These are phyloP conservation scores for Silene vulgaris DNA, from an alignment of 179 eudicot genomes.

Conservation along the genomic window DNA sequence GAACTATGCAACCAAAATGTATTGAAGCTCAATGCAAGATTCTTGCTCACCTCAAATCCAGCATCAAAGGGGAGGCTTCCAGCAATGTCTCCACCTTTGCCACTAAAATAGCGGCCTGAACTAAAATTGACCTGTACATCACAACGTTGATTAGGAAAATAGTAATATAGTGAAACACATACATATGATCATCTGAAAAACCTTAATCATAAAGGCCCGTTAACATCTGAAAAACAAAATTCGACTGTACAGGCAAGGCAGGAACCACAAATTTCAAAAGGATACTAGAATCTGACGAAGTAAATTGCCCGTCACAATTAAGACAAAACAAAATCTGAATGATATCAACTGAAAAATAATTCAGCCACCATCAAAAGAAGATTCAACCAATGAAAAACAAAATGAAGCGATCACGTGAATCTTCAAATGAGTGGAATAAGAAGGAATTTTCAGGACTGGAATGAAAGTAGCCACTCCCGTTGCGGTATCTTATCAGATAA, in stretches of 20 bases:
- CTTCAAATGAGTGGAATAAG: neutral
- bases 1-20: neutral
- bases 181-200: neutral
- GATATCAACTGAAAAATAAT: neutral
- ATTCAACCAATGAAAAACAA: neutral
- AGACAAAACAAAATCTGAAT: neutral
- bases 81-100: slow-evolving; percentile 41
- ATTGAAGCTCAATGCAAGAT: slow-evolving; percentile 7
- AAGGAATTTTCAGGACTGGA: neutral
- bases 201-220: neutral
- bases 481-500: too few relatives aligned
- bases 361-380: neutral
- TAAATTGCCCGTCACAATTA: too few relatives aligned
- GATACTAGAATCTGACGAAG: neutral
- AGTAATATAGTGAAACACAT: slow-evolving; percentile 3
- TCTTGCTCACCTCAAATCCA: slow-evolving; percentile 75
- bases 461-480: slow-evolving; percentile 1
- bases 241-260: neutral
- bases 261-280: neutral
- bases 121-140: slow-evolving; percentile 79
- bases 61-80: slow-evolving; percentile 84
- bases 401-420: neutral
- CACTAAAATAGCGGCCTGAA: slow-evolving; percentile 85
- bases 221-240: neutral
- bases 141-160: slow-evolving; percentile 26